Evolutionary conservation across 2,329 filamentous ascomycete genomes (phyloP), one percentile per base, ranked within the genome.

Genomic region (Fusarium austroafricanum): DNA sequence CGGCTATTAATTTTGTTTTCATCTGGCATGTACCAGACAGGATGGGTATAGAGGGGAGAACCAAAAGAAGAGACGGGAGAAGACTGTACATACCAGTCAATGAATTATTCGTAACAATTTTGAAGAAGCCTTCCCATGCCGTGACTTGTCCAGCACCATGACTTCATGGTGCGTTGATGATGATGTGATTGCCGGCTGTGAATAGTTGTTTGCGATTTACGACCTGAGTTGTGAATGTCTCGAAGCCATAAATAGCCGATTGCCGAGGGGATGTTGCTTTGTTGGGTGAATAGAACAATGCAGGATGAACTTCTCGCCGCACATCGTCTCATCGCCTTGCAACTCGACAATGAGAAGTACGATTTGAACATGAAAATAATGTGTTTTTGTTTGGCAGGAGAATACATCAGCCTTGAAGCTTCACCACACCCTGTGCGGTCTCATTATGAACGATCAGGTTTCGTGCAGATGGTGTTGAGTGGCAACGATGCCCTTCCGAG

Each of bases 1-100:
- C 71, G 71, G 71, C 65, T 71, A 63, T 67, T 73, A 72, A 72
- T 72, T 50, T 69, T 60, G 45, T 60, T 68, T 57, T 55, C 47
- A 67, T 66, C 64, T 65, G 55, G 61, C 40, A 59, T 55, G 49
- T 18, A 46, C 50, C 62, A 39, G 64, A 62, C 33, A 43, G 62
- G 60, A 35, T 57, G 51, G 58, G 60, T 57, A 72, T 71, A 73
- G 71, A 71, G 40, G 42, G 21, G 55, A 54, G 62, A 55, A 61
- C 47, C 42, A 72, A 71, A 73, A 64, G 14, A 67, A 60, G 56
- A 69, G 54, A 61, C 21, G 64, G 55, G 51, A 56, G 44, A 56
- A 59, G 57, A 50, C 50, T 63, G 56, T 54, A 69, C 45, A 56
- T 71, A 69, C 63, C 50, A 60, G 57, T 55, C 50, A 55, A 68